These are phyloP conservation scores for Pelagophyceae sp. DNA, from an alignment of 352 stramenopile species.

Conservation along the genomic window DNA sequence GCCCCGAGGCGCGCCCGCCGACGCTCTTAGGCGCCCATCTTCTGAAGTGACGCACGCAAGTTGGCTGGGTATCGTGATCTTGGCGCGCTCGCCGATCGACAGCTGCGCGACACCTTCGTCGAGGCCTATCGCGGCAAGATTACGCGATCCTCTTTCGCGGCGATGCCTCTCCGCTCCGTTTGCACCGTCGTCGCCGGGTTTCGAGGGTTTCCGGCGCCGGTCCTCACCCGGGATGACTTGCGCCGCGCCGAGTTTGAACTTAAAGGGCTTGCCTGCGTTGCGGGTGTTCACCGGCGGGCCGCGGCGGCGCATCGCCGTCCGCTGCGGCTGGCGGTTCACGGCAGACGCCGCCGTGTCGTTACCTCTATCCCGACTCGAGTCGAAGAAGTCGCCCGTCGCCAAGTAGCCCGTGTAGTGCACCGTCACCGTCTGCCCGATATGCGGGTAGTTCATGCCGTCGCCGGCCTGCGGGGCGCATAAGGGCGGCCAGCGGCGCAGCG, in stretches of 20 bases:
- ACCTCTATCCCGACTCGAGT: conserved; percentile 54
- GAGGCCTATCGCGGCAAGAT: conserved; percentile 38
- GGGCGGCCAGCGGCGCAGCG: no score
- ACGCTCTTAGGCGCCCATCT: no score
- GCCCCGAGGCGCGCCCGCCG: no score
- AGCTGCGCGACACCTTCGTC: conserved; percentile 58
- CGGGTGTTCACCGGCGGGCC: no score
- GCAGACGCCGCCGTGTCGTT: no score
- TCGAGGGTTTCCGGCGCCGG: no score
- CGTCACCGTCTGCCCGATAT: conserved; percentile 66
- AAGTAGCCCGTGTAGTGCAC: conserved; percentile 73
- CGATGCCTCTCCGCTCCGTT: no score
- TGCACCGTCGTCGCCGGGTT: no score
- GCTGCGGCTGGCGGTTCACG: no score
- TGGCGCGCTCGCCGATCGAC: conserved; percentile 68
- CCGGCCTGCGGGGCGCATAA: conserved; percentile 37
- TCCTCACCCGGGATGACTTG: conserved; percentile 79
- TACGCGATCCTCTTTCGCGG: background rate
- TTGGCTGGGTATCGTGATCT: conserved; percentile 68
- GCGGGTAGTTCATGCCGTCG: conserved; percentile 76
- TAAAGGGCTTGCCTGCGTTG: conserved; percentile 65
- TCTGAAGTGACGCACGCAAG: no score
- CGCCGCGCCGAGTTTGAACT: conserved; percentile 71
- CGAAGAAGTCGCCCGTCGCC: conserved; percentile 35
- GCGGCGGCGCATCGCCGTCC: no score